Conservation (phyloP, 176 grass and related monocot species). For the Carex parvula region DNA sequence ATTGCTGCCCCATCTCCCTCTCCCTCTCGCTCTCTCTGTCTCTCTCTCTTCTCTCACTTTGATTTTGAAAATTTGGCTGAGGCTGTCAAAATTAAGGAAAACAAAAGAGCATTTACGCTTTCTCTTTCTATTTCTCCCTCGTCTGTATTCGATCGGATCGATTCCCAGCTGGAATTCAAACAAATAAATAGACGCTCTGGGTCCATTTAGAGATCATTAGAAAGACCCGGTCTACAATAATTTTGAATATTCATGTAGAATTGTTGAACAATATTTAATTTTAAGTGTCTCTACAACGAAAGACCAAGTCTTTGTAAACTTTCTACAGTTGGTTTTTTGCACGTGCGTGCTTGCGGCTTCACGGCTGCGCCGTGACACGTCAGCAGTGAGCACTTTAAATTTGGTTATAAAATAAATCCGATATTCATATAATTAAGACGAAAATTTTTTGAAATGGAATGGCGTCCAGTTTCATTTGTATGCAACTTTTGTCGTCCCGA, state of each 20-base stretch:
- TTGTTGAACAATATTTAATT: not conserved
- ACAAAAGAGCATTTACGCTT: not conserved
- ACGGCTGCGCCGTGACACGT: not conserved
- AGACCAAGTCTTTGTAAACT: not conserved
- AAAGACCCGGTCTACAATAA: not conserved
- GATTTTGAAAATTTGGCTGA: not conserved
- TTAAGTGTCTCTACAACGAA: not conserved
- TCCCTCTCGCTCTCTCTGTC: not conserved
- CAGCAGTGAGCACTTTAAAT: not conserved
- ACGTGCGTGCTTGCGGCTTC: not conserved
- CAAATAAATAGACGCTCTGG: not conserved
- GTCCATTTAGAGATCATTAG: not conserved
- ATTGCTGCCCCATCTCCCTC: slow-evolving; percentile 8
- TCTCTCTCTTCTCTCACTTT: not conserved
- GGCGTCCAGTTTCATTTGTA: too few relatives aligned
- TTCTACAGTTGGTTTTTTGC: not conserved
- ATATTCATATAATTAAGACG: too few relatives aligned
- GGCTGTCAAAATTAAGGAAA: too few relatives aligned
- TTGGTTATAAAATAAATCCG: not conserved
- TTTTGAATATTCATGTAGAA: not conserved
- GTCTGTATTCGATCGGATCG: not conserved
- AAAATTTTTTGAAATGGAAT: too few relatives aligned
- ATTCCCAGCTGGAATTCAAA: not conserved
- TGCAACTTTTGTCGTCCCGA: too few relatives aligned
- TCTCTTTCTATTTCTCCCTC: not conserved